Percentiles rank a stretch among this genome's conserved stretches.
These are phyloP conservation scores for Leptodermis oblonga DNA, from an alignment of 257 asterid species.

Conservation along the genomic window DNA sequence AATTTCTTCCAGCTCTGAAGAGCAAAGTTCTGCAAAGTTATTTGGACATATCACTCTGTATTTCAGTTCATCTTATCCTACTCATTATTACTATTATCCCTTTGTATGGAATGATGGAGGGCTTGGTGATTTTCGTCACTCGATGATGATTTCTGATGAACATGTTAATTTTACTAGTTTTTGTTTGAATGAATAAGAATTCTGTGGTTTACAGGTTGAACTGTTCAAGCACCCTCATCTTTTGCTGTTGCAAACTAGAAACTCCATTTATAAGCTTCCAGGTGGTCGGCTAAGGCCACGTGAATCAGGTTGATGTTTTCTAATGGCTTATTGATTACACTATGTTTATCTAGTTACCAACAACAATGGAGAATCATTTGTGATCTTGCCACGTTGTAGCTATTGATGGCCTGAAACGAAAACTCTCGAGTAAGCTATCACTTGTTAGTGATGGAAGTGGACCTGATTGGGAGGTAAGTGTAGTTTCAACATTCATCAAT, in stretches of 20 bases:
- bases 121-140: not conserved
- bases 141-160: not conserved
- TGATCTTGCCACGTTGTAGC: slow-evolving; percentile 36
- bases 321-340: not conserved
- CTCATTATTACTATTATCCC: not conserved
- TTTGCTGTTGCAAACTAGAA: slow-evolving; percentile 65
- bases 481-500: not conserved
- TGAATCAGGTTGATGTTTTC: slow-evolving; percentile 62
- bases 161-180: not conserved
- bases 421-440: slow-evolving; percentile 74
- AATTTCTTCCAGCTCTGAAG: no score
- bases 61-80: not conserved
- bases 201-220: slow-evolving; percentile 55
- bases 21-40: no score
- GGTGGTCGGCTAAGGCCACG: slow-evolving; percentile 81
- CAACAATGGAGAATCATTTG: not conserved
- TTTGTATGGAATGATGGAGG: not conserved
- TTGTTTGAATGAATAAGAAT: not conserved
- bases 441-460: slow-evolving; percentile 44
- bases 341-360: slow-evolving; percentile 1
- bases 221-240: slow-evolving; percentile 83
- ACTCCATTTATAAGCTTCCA: slow-evolving; percentile 70
- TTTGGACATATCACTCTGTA: not conserved
- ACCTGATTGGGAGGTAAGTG: slow-evolving; percentile 72
- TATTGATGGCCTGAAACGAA: slow-evolving; percentile 70